These are phyloP conservation scores for Ulmus americana DNA, from an alignment of 331 rosid genomes.

Conservation along the genomic window DNA sequence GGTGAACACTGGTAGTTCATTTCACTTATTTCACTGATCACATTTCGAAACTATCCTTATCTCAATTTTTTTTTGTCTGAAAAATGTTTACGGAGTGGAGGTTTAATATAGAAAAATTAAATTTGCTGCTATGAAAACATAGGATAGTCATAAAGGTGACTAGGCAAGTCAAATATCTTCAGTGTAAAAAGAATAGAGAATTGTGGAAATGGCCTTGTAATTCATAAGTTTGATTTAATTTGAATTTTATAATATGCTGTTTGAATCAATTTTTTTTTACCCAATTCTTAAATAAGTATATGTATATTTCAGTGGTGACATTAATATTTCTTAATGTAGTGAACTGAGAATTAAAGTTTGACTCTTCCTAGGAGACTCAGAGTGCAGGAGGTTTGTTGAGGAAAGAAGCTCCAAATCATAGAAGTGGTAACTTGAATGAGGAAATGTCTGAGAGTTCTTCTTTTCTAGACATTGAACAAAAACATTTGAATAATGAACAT, in stretches of 20 bases:
- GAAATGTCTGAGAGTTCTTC: constrained; percentile 67
- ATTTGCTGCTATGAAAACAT: not conserved
- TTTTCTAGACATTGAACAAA: constrained; percentile 42
- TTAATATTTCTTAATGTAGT: constrained; percentile 29
- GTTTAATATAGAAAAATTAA: not conserved
- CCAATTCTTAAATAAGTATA: constrained; percentile 26
- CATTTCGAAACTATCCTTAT: constrained; percentile 6
- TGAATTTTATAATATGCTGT: not conserved
- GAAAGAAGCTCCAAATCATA: constrained; percentile 37
- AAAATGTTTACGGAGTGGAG: not conserved
- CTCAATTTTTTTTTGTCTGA: not conserved
- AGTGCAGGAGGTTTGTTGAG: constrained; percentile 45
- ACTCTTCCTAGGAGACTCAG: constrained; percentile 60
- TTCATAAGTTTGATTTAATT: not conserved
- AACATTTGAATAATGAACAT: constrained; percentile 37
- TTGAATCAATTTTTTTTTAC: not conserved
- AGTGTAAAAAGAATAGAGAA: too few species aligned
- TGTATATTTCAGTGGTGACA: constrained; percentile 22
- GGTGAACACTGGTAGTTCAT: constrained; percentile 28
- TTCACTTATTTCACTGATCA: constrained; percentile 9
- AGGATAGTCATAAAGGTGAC: not conserved
- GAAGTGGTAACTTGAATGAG: constrained; percentile 52
- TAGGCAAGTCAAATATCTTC: too few species aligned
- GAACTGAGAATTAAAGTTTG: constrained; percentile 41
- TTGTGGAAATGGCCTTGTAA: not conserved